These are phyloP conservation scores for Kodamaea fungicola DNA, from an alignment of 1,139 yeast genomes.

Conservation along the genomic window DNA sequence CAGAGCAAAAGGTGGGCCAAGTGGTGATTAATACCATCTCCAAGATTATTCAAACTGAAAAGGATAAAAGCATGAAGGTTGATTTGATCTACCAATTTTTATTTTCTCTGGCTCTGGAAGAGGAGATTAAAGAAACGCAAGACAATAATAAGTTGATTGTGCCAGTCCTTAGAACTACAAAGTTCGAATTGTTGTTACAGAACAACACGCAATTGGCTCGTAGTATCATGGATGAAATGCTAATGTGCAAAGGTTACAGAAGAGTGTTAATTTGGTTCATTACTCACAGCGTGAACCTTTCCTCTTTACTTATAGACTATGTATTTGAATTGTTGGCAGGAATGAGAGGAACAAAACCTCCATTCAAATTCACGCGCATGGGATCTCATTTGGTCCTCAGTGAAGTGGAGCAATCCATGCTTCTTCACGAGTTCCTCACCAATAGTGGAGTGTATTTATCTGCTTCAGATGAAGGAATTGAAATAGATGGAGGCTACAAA, in stretches of 20 bases:
- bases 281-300: constrained; percentile 56
- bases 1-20: constrained; percentile 34
- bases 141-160: constrained; percentile 27
- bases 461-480: constrained; percentile 31
- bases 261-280: constrained; percentile 64
- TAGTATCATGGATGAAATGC: constrained; percentile 60
- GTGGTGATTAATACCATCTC: constrained; percentile 49
- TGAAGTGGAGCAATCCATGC: constrained; percentile 58
- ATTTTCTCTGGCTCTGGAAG: constrained; percentile 31
- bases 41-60: constrained; percentile 43
- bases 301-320: constrained; percentile 51
- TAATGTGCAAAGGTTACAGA: constrained; percentile 62
- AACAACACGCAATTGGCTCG: constrained; percentile 45
- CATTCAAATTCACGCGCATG: constrained; percentile 49
- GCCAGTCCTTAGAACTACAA: constrained; percentile 42
- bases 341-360: constrained; percentile 41
- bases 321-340: constrained; percentile 58
- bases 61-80: constrained; percentile 34
- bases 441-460: constrained; percentile 52
- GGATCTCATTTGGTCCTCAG: constrained; percentile 49
- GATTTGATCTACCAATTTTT: constrained; percentile 48
- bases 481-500: constrained; percentile 32
- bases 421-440: constrained; percentile 65
- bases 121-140: constrained; percentile 21
- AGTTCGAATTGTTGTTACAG: constrained; percentile 36